Conservation (phyloP, 108 stramenopile species). For the Skeletonema menzelii region DNA sequence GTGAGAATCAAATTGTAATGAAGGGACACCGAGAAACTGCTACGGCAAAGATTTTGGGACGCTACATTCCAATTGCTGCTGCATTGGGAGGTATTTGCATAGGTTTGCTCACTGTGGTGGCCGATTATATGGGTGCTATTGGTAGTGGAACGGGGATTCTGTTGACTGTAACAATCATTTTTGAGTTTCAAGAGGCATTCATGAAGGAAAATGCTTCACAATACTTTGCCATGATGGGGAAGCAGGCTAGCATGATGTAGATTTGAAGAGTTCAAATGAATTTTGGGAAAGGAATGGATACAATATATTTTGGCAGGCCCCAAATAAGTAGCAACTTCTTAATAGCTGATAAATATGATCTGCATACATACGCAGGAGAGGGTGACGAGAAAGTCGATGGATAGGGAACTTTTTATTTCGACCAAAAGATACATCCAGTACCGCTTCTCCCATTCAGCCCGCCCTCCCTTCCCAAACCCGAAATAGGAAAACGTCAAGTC, state of each 20-base stretch:
- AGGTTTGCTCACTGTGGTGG: conserved; percentile 95
- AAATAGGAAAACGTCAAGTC: too few species aligned
- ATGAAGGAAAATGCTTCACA: conserved; percentile 63
- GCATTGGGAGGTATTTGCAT: conserved; percentile 99
- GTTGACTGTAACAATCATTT: conserved; percentile 98
- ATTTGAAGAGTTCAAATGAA: background rate
- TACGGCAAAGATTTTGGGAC: conserved; percentile 91
- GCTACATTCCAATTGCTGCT: conserved; percentile 99
- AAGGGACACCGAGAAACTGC: conserved; percentile 98
- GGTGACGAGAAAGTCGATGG: too few species aligned
- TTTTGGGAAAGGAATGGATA: background rate
- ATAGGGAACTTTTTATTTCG: too few species aligned
- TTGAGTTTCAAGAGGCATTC: conserved; percentile 94
- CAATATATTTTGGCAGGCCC: background rate
- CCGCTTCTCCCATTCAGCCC: too few species aligned
- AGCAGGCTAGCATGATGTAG: background rate
- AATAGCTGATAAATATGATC: background rate
- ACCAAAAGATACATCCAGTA: too few species aligned
- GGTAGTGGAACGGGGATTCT: conserved; percentile 95
- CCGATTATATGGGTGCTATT: conserved; percentile 96
- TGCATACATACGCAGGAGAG: too few species aligned
- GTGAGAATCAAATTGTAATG: conserved; percentile 98
- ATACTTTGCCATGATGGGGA: background rate
- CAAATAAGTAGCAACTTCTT: background rate
- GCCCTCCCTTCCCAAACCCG: too few species aligned